A percentile compares a stretch with the other conserved stretches of the same genome.
phyloP scores from a whole-genome alignment of 164 flowering plant genomes.

The Magnolia officinalis region DNA sequence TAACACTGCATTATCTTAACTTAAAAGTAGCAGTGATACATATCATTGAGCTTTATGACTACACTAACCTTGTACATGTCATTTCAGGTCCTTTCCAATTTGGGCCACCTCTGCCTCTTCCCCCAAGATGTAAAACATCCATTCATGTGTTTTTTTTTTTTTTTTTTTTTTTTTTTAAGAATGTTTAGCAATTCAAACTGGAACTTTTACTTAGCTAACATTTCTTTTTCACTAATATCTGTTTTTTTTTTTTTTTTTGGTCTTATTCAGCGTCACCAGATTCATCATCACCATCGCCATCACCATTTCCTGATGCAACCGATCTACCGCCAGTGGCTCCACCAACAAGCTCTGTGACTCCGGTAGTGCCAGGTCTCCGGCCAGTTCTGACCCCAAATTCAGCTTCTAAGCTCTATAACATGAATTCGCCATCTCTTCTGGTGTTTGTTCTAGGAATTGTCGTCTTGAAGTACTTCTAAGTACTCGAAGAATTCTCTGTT shows the following conservation, averaged over 20 bases:
- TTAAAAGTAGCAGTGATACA: background rate
- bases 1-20: background rate
- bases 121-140: constrained; percentile 35
- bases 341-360: constrained; percentile 21
- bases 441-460: constrained; percentile 31
- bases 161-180: background rate
- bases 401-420: constrained; percentile 28
- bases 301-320: constrained; percentile 12
- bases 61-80: background rate
- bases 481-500: background rate
- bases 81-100: constrained; percentile 47
- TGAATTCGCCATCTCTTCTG: constrained; percentile 27
- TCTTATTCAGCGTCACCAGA: constrained; percentile 38
- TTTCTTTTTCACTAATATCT: background rate
- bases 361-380: constrained; percentile 21
- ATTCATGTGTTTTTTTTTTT: no score
- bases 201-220: background rate
- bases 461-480: constrained; percentile 25
- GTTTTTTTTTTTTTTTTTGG: background rate
- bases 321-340: constrained; percentile 7
- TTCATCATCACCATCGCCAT: constrained; percentile 34
- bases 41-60: background rate
- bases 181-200: no score
- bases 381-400: constrained; percentile 48
- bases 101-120: constrained; percentile 39